These are phyloP conservation scores for Penicillium macrosclerotiorum DNA, from an alignment of 495 filamentous ascomycete genomes.

Conservation along the genomic window DNA sequence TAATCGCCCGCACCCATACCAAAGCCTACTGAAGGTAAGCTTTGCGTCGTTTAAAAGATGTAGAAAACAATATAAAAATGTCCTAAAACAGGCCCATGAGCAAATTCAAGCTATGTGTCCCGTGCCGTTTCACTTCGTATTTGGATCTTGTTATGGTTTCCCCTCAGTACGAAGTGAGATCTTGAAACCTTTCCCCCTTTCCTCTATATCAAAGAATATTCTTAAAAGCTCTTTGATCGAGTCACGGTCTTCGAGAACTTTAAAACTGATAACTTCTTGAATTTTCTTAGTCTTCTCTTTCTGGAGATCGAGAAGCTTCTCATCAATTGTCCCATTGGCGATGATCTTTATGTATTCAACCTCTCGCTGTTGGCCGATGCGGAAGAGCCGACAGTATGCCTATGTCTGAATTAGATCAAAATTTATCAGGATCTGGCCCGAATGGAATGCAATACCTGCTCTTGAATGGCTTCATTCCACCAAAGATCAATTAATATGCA, in stretches of 20 bases:
- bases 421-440: neutral
- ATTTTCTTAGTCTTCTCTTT: neutral
- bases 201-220: too few species aligned
- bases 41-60: too few species aligned
- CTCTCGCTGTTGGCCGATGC: conserved; percentile 58
- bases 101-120: too few species aligned
- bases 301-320: conserved; percentile 43
- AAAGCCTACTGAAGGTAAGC: too few species aligned
- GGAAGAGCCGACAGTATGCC: conserved; percentile 62
- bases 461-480: conserved; percentile 54
- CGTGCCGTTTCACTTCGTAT: too few species aligned
- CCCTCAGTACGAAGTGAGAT: too few species aligned
- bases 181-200: too few species aligned
- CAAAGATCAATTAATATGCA: conserved; percentile 58
- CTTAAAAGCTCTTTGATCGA: neutral
- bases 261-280: neutral
- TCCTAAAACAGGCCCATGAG: too few species aligned
- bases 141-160: too few species aligned
- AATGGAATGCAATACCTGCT: conserved; percentile 41
- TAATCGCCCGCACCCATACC: too few species aligned
- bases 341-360: conserved; percentile 55
- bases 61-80: too few species aligned
- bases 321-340: conserved; percentile 50
- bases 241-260: neutral
- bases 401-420: conserved; percentile 20